Evolutionary conservation across 306 rosid genomes (phyloP).

Genomic region (Aeschynomene evenia): DNA sequence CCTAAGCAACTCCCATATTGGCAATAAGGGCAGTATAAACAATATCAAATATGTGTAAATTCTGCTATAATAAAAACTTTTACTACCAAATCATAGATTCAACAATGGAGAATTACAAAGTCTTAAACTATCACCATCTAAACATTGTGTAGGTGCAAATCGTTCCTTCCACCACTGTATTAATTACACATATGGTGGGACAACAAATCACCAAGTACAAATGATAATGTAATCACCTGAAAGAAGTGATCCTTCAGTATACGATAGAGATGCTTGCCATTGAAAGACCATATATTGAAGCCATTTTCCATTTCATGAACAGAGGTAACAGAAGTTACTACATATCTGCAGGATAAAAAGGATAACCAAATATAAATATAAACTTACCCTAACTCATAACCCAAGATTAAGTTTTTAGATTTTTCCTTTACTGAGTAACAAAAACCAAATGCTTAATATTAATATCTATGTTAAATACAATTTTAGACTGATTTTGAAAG

Average conservation of each 20-base stretch:
- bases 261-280: slow-evolving; percentile 84
- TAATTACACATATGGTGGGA: background rate
- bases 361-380: background rate
- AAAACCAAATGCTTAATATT: background rate
- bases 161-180: background rate
- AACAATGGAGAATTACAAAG: background rate
- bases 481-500: background rate
- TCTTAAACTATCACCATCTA: background rate
- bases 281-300: slow-evolving; percentile 87
- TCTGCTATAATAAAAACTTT: background rate
- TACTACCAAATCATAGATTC: background rate
- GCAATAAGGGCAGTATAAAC: background rate
- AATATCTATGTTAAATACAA: background rate
- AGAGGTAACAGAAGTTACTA: slow-evolving; percentile 85
- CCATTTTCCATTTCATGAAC: slow-evolving; percentile 99
- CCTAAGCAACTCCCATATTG: background rate
- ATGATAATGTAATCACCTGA: slow-evolving; percentile 48
- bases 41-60: background rate
- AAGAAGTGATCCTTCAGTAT: slow-evolving; percentile 79
- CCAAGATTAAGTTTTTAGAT: background rate
- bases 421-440: background rate
- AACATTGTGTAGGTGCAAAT: background rate
- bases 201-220: background rate
- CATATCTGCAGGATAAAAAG: slow-evolving; percentile 53
- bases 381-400: background rate